A percentile compares a stretch with the other conserved stretches of the same genome.
phyloP scores from a whole-genome alignment of 192 early-diverging fungal species.

The Podila verticillata region DNA sequence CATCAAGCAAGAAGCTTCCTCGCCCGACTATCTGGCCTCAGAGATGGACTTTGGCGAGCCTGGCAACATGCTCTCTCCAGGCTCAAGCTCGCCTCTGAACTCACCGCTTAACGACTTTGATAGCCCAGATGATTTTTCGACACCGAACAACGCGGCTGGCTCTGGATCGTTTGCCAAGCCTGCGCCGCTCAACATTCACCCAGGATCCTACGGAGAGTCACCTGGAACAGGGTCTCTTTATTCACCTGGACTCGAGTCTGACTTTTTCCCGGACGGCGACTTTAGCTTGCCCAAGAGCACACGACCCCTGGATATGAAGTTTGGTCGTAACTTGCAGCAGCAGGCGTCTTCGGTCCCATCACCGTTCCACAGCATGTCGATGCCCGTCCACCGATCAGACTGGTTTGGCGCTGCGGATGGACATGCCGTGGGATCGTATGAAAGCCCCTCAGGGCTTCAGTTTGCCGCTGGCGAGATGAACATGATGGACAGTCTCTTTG shows the following conservation, averaged over 20 bases:
- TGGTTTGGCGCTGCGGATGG: slow-evolving; percentile 48
- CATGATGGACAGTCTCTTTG: slow-evolving; percentile 56
- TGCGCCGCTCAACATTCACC: slow-evolving; percentile 18
- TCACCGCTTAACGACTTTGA: slow-evolving; percentile 49
- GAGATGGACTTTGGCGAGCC: slow-evolving; percentile 46
- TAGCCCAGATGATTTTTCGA: slow-evolving; percentile 31
- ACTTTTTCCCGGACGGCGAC: slow-evolving; percentile 39
- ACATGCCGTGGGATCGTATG: slow-evolving; percentile 40
- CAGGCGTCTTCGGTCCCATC: neutral
- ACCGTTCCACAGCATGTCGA: slow-evolving; percentile 47
- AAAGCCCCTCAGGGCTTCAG: slow-evolving; percentile 42
- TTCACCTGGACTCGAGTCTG: slow-evolving; percentile 19
- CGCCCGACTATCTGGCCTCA: slow-evolving; percentile 21
- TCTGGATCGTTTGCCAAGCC: slow-evolving; percentile 18
- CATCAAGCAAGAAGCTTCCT: slow-evolving; percentile 41
- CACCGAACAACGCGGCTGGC: slow-evolving; percentile 2
- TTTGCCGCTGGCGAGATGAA: slow-evolving; percentile 43
- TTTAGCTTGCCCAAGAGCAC: slow-evolving; percentile 46
- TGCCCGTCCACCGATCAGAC: slow-evolving; percentile 46
- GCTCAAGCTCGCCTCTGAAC: slow-evolving; percentile 24
- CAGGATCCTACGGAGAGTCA: slow-evolving; percentile 30
- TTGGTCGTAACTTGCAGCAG: slow-evolving; percentile 44
- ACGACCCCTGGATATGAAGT: slow-evolving; percentile 42
- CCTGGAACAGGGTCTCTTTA: slow-evolving; percentile 29
- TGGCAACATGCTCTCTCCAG: slow-evolving; percentile 38